These are phyloP conservation scores for Suillus lakei DNA, from an alignment of 768 basidiomycete species.

Conservation along the genomic window DNA sequence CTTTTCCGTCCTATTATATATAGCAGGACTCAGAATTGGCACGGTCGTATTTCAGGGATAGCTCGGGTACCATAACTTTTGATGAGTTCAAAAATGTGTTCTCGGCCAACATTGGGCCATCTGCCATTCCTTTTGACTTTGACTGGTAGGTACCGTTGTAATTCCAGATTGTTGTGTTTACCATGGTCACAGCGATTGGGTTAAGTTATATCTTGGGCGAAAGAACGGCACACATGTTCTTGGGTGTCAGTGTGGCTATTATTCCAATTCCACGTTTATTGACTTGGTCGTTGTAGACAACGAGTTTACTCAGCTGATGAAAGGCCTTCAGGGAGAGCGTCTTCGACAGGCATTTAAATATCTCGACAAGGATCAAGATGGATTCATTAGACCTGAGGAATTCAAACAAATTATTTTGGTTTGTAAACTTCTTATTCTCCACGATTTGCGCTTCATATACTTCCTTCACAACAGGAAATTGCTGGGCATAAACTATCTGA, in stretches of 20 bases:
- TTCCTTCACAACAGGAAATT: constrained; percentile 68
- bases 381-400: constrained; percentile 91
- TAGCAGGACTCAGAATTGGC: constrained; percentile 11
- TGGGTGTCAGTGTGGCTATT: constrained; percentile 68
- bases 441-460: background rate
- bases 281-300: constrained; percentile 57
- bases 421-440: constrained; percentile 27
- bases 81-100: constrained; percentile 96
- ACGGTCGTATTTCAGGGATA: constrained; percentile 57
- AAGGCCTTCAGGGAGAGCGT: constrained; percentile 96
- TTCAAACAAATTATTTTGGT: constrained; percentile 96
- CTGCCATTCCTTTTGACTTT: constrained; percentile 93
- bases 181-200: constrained; percentile 73
- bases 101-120: constrained; percentile 74
- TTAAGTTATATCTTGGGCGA: constrained; percentile 94
- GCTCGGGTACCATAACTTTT: constrained; percentile 90
- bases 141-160: constrained; percentile 62
- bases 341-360: constrained; percentile 94
- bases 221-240: constrained; percentile 89
- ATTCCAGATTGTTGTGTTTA: constrained; percentile 1
- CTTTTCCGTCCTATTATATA: background rate
- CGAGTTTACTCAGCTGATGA: constrained; percentile 99
- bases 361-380: constrained; percentile 89
- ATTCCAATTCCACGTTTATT: constrained; percentile 1
- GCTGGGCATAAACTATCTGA: constrained; percentile 98